A percentile compares a stretch with the other conserved stretches of the same genome.
phyloP scores from a whole-genome alignment of 805 yeast genomes.

The Nematodospora valgi region DNA sequence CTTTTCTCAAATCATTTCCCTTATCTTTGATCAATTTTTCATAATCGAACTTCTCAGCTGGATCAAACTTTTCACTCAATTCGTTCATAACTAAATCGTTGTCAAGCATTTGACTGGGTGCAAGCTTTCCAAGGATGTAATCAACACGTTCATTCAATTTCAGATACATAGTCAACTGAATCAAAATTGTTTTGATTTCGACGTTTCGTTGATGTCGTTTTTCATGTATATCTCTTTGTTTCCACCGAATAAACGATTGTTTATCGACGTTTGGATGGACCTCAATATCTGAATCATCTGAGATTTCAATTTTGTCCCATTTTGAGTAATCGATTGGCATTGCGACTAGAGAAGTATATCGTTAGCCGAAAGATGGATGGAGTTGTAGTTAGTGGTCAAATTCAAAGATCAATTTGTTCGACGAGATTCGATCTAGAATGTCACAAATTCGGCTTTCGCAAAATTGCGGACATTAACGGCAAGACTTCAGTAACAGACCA shows the following conservation, averaged over 20 bases:
- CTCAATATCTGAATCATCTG: conserved; percentile 95
- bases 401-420: too few species aligned
- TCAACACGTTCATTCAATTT: conserved; percentile 74
- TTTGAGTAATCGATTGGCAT: conserved; percentile 94
- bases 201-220: conserved; percentile 77
- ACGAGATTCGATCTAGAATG: too few species aligned
- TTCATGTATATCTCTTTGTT: conserved; percentile 95
- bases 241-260: conserved; percentile 88
- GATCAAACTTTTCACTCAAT: conserved; percentile 53
- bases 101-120: conserved; percentile 30
- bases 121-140: conserved; percentile 45
- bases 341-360: conserved; percentile 5
- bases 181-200: conserved; percentile 70
- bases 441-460: too few species aligned
- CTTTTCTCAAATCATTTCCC: conserved; percentile 45
- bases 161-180: conserved; percentile 78
- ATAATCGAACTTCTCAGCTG: conserved; percentile 52
- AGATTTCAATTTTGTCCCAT: conserved; percentile 94
- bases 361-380: too few species aligned
- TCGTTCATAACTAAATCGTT: conserved; percentile 30
- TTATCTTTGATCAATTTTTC: conserved; percentile 30
- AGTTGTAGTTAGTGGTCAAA: too few species aligned
- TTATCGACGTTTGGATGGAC: conserved; percentile 99
- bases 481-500: too few species aligned
- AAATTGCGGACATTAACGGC: too few species aligned